Evolutionary conservation across 345 rosid genomes (phyloP), one percentile per base, ranked within the genome.

Genomic region (Trapa bicornis): DNA sequence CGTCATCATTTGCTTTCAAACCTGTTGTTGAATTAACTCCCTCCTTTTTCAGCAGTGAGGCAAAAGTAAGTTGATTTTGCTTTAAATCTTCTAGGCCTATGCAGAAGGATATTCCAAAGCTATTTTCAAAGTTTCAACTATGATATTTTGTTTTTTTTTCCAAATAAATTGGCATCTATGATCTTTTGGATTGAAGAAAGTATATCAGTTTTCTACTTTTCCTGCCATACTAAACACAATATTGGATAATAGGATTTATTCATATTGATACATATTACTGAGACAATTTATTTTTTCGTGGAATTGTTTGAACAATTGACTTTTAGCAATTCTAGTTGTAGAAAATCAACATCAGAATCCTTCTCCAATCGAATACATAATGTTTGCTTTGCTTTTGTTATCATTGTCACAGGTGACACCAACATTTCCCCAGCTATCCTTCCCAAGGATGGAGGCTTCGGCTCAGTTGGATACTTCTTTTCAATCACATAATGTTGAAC

Each of bases 1-100:
- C 81, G 70, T 77, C 86, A 52, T 81, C 97, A 5, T 94, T 94
- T 77, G 88, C 86, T 12, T 91, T 91, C 85, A 89, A 82, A 75
- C 88, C 95, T 54, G 68, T 78, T 68, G 78, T 77, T 35, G 92
- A 83, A 61, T 66, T 84, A 0, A 74, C 73, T 62, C 79, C 89
- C 47, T 77, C 91, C 50, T 81, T 77, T 74, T 77, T 82, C 76
- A 82, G 77, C 43, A 80, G 81, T 53, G 69, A 68, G 77, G 64
- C 63, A 72, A 86, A 80, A 71, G 88, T 85, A 80, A 79, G 83
- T 71, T 41, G 48, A 50, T 50, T 54, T 43, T 36, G 15, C 37
- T 47, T 68, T 12, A 5, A 14, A 53, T 22, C 29, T 22, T 22
- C 29, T 22, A 22, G 29, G 29, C 29, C 29, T 22, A 22, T 22